phyloP scores from a whole-genome alignment of 2,329 filamentous ascomycete species.

The Botrytis pseudocinerea region DNA sequence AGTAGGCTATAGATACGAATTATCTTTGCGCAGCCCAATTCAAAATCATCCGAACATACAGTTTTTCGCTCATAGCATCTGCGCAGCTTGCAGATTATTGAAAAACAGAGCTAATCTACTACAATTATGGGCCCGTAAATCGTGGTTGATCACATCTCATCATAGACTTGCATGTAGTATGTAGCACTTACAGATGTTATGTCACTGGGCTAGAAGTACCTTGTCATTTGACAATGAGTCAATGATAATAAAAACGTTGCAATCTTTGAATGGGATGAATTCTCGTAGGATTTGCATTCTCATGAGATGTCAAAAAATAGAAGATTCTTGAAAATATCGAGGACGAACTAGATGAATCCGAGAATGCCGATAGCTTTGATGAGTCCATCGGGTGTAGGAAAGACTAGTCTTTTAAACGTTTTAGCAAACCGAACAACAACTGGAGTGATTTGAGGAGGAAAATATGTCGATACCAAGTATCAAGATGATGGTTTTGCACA shows the following conservation, averaged over 20 bases:
- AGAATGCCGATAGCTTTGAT: constrained; percentile 68
- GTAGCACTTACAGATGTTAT: too few relatives aligned
- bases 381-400: constrained; percentile 55
- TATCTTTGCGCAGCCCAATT: too few relatives aligned
- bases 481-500: constrained; percentile 83
- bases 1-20: too few relatives aligned
- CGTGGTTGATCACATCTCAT: background rate
- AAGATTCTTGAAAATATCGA: constrained; percentile 72
- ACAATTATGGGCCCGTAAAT: fast-evolving
- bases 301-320: background rate
- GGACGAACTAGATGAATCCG: constrained; percentile 75
- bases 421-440: constrained; percentile 69
- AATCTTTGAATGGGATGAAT: background rate
- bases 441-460: constrained; percentile 84
- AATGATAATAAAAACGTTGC: background rate
- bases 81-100: background rate
- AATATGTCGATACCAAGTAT: constrained; percentile 65
- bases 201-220: too few relatives aligned
- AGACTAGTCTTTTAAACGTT: constrained; percentile 60
- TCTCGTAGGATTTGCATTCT: background rate
- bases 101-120: background rate
- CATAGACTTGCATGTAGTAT: too few relatives aligned
- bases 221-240: background rate
- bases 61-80: background rate
- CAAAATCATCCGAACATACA: background rate